These are phyloP conservation scores for Bolboschoenus planiculmis DNA, from an alignment of 176 grass and related monocot genomes.

Conservation along the genomic window DNA sequence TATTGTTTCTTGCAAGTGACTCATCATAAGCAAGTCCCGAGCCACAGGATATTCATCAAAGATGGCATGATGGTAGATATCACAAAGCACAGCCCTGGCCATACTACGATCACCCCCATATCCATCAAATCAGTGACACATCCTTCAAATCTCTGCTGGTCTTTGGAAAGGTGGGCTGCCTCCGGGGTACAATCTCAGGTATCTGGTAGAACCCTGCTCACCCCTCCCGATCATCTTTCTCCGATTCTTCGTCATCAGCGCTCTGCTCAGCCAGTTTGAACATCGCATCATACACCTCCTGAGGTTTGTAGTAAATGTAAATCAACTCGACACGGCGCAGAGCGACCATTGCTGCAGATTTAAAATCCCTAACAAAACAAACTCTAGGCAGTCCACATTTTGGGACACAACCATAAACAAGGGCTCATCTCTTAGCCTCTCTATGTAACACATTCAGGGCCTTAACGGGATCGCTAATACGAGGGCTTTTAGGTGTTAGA, in stretches of 20 bases:
- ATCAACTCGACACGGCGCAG: slow-evolving; percentile 66
- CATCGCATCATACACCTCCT: slow-evolving; percentile 95
- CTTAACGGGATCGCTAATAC: too few relatives aligned
- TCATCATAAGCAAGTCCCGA: slow-evolving; percentile 88
- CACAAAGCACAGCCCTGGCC: slow-evolving; percentile 88
- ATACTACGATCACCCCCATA: slow-evolving; percentile 88
- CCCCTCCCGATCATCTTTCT: slow-evolving; percentile 38
- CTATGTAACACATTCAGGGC: too few relatives aligned
- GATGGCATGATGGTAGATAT: slow-evolving; percentile 93
- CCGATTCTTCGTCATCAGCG: slow-evolving; percentile 39
- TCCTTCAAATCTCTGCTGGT: slow-evolving; percentile 68
- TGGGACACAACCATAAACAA: slow-evolving; percentile 83
- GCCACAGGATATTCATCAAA: slow-evolving; percentile 78
- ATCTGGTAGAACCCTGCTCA: slow-evolving; percentile 39
- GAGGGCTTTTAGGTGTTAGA: too few relatives aligned
- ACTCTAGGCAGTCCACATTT: slow-evolving; percentile 78
- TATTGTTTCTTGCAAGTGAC: slow-evolving; percentile 83
- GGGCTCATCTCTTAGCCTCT: slow-evolving; percentile 87
- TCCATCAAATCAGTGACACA: slow-evolving; percentile 77
- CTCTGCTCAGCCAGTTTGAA: slow-evolving; percentile 59
- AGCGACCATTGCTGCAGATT: slow-evolving; percentile 71
- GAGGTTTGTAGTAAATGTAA: slow-evolving; percentile 96
- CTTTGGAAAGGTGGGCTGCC: slow-evolving; percentile 73
- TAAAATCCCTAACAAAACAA: slow-evolving; percentile 53
- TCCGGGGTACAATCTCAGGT: slow-evolving; percentile 70